phyloP scores from a whole-genome alignment of 495 filamentous ascomycete genomes.

The Parathielavia appendiculata region DNA sequence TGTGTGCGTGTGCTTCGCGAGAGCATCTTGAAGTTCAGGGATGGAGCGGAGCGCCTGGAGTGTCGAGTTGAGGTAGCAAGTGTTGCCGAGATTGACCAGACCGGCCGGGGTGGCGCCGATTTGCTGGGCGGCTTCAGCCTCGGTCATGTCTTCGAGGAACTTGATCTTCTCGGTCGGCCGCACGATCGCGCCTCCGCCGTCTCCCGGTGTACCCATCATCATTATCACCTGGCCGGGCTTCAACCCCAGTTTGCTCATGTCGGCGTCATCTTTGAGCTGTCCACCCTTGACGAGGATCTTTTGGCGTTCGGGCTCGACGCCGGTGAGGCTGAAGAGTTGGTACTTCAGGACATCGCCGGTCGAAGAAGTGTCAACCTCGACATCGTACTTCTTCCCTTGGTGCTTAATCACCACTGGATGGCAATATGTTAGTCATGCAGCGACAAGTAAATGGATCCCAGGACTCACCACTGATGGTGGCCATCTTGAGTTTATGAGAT shows the following conservation, averaged over 20 bases:
- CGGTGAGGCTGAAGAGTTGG: slow-evolving; percentile 90
- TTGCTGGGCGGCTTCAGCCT: slow-evolving; percentile 78
- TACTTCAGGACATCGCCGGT: slow-evolving; percentile 91
- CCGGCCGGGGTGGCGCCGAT: slow-evolving; percentile 85
- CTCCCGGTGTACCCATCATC: slow-evolving; percentile 92
- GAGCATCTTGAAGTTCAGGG: slow-evolving; percentile 82
- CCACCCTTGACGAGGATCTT: slow-evolving; percentile 93
- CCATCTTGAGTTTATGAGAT: slow-evolving; percentile 18
- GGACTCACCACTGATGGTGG: slow-evolving; percentile 27
- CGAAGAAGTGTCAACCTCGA: slow-evolving; percentile 80
- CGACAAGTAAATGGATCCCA: not conserved
- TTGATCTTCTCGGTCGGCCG: slow-evolving; percentile 76
- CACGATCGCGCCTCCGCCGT: slow-evolving; percentile 54
- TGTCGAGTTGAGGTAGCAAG: slow-evolving; percentile 96
- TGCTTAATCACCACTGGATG: slow-evolving; percentile 83
- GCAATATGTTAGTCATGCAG: slow-evolving; percentile 14
- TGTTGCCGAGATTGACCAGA: slow-evolving; percentile 89
- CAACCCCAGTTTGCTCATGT: slow-evolving; percentile 72
- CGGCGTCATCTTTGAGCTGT: slow-evolving; percentile 91
- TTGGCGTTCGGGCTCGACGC: slow-evolving; percentile 92
- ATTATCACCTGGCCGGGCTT: slow-evolving; percentile 85
- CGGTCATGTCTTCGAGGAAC: slow-evolving; percentile 97
- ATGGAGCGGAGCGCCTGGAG: slow-evolving; percentile 83
- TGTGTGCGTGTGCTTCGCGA: slow-evolving; percentile 59
- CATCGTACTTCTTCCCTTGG: slow-evolving; percentile 85